Conservation (phyloP, 2,329 filamentous ascomycete species). For the Beauveria sp. region DNA sequence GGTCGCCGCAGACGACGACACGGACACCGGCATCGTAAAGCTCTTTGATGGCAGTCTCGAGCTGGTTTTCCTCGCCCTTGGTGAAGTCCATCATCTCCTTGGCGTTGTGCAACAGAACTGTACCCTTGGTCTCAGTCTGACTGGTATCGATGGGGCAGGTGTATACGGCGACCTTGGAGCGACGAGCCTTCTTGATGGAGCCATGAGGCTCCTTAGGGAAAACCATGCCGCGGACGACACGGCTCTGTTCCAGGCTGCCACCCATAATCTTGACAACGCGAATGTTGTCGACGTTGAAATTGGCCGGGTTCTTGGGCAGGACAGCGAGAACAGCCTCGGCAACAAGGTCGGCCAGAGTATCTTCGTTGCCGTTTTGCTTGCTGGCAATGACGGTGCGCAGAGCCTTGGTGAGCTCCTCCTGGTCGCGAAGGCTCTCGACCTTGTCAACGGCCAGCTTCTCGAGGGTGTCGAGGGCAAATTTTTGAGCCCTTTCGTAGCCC, state of each 20-base stretch:
- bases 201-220: slow-evolving; percentile 95
- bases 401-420: slow-evolving; percentile 85
- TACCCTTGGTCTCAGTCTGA: slow-evolving; percentile 98
- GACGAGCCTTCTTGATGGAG: slow-evolving; percentile 78
- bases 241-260: slow-evolving; percentile 86
- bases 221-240: slow-evolving; percentile 96
- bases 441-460: slow-evolving; percentile 89
- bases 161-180: slow-evolving; percentile 95
- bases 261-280: slow-evolving; percentile 99
- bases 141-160: slow-evolving; percentile 92
- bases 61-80: slow-evolving; percentile 88
- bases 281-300: slow-evolving; percentile 99
- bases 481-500: slow-evolving; percentile 92
- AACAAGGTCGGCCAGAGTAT: slow-evolving; percentile 77
- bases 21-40: slow-evolving; percentile 88
- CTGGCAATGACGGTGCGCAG: slow-evolving; percentile 91
- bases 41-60: slow-evolving; percentile 89
- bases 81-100: slow-evolving; percentile 99
- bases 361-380: slow-evolving; percentile 93
- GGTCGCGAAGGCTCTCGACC: slow-evolving; percentile 73
- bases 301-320: slow-evolving; percentile 86
- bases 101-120: slow-evolving; percentile 90
- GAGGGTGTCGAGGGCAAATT: slow-evolving; percentile 74
- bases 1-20: slow-evolving; percentile 85
- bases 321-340: slow-evolving; percentile 80